A percentile compares a stretch with the other conserved stretches of the same genome.
Conservation (phyloP, 768 basidiomycete genomes). For the Rhizopogon vesiculosus region DNA sequence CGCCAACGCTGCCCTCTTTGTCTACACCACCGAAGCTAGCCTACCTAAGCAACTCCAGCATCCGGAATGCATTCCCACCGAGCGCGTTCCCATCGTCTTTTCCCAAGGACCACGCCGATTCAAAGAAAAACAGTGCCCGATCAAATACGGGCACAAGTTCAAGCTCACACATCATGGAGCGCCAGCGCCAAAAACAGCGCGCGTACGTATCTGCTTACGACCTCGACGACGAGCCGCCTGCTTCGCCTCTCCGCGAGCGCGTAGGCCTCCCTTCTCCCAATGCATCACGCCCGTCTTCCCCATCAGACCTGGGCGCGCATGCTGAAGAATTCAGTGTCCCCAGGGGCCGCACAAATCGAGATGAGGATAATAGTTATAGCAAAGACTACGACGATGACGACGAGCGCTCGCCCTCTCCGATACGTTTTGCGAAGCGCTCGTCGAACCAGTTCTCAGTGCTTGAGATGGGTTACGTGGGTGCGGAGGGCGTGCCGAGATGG, state of each 20-base stretch:
- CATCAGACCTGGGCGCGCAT: not conserved
- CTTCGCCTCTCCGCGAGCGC: slow-evolving; percentile 16
- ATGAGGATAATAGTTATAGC: not conserved
- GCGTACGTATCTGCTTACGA: not conserved
- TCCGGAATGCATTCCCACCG: not conserved
- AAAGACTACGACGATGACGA: not conserved
- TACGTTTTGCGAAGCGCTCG: not conserved
- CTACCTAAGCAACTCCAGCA: not conserved
- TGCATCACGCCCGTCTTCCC: not conserved
- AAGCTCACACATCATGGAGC: not conserved
- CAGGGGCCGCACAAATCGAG: not conserved
- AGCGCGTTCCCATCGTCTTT: not conserved
- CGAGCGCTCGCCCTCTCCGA: slow-evolving; percentile 1
- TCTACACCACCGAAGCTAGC: slow-evolving; percentile 3
- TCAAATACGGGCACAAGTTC: not conserved
- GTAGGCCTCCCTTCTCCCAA: not conserved
- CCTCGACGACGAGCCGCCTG: slow-evolving; percentile 33
- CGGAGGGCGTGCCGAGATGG: not conserved
- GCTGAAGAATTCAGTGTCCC: not conserved
- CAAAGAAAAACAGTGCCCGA: no score
- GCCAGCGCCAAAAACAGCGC: slow-evolving; percentile 2
- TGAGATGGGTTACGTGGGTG: not conserved
- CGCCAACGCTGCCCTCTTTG: slow-evolving; percentile 18
- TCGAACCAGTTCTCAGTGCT: not conserved
- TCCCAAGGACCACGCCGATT: not conserved